Percentiles rank a stretch among this genome's conserved stretches.
Conservation (phyloP, 805 yeast genomes). For the Candida tallmaniae region DNA sequence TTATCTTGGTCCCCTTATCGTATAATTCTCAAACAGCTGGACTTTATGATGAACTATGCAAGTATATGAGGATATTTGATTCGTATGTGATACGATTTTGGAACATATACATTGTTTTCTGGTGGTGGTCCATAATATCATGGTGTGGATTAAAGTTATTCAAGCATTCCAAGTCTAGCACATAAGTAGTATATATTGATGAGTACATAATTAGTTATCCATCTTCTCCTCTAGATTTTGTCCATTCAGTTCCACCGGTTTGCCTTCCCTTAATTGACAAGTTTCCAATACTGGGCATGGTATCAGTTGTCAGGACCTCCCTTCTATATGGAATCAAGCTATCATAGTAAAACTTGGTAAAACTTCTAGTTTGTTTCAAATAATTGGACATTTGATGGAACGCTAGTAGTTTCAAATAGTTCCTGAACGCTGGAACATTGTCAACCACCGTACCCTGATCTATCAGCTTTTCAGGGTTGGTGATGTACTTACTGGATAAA, state of each 20-base stretch:
- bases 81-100: conserved; percentile 28
- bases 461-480: conserved; percentile 12
- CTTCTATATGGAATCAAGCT: conserved; percentile 33
- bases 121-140: conserved; percentile 68
- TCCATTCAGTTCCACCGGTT: conserved; percentile 78
- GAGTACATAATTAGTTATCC: conserved; percentile 4
- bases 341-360: conserved; percentile 27
- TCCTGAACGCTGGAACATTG: conserved; percentile 33
- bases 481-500: conserved; percentile 65
- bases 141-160: conserved; percentile 82
- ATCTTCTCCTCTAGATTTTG: conserved; percentile 68
- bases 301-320: conserved; percentile 15
- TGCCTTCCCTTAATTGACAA: conserved; percentile 49
- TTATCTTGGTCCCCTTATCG: conserved; percentile 29
- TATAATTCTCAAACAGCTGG: too few relatives aligned
- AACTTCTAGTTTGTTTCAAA: conserved; percentile 5
- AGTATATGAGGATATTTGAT: conserved; percentile 18
- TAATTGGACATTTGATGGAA: conserved; percentile 3
- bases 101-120: conserved; percentile 36
- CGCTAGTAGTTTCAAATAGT: conserved; percentile 26
- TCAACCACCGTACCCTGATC: conserved; percentile 41
- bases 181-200: conserved; percentile 5
- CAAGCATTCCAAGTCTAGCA: conserved; percentile 74
- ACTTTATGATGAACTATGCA: too few relatives aligned
- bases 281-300: background rate